Evolutionary conservation across 1,284 basidiomycete species (phyloP).

Genomic region (Cystobasidium sp.): DNA sequence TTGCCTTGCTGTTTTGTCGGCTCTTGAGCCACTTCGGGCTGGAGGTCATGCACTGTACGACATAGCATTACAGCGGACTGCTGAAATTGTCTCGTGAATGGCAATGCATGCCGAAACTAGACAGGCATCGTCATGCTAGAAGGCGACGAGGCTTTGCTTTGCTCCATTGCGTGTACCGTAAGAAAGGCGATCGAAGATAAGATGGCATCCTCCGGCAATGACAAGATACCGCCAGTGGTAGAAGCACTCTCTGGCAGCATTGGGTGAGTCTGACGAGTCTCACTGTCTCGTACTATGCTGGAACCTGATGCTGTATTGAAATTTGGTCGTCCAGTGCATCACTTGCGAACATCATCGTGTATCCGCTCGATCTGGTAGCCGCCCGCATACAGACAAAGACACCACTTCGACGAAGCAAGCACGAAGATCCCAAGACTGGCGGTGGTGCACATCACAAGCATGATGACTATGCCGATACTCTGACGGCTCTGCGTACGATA

Average conservation of each 20-base stretch:
- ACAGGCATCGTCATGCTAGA: too few species aligned
- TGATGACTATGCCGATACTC: slow-evolving; percentile 39
- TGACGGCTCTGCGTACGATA: slow-evolving; percentile 48
- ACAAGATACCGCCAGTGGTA: slow-evolving; percentile 27
- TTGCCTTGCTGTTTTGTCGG: too few species aligned
- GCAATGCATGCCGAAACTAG: too few species aligned
- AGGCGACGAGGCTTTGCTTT: too few species aligned
- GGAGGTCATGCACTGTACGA: too few species aligned
- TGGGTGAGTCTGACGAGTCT: slow-evolving; percentile 4
- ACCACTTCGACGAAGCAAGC: slow-evolving; percentile 13
- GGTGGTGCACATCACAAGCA: slow-evolving; percentile 11
- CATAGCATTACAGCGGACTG: too few species aligned
- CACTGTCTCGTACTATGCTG: neutral
- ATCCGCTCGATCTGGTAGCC: slow-evolving; percentile 60
- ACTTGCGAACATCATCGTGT: slow-evolving; percentile 58
- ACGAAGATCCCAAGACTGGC: neutral
- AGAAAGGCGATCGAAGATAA: neutral
- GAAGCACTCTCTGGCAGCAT: slow-evolving; percentile 41
- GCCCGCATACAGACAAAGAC: slow-evolving; percentile 56
- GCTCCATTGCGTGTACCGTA: neutral
- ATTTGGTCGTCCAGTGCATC: slow-evolving; percentile 17
- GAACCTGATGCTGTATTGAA: neutral
- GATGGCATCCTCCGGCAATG: slow-evolving; percentile 9
- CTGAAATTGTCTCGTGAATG: too few species aligned
- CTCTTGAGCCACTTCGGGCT: too few species aligned